Conservation (phyloP, 176 grass and related monocot genomes). For the Leersia perrieri region DNA sequence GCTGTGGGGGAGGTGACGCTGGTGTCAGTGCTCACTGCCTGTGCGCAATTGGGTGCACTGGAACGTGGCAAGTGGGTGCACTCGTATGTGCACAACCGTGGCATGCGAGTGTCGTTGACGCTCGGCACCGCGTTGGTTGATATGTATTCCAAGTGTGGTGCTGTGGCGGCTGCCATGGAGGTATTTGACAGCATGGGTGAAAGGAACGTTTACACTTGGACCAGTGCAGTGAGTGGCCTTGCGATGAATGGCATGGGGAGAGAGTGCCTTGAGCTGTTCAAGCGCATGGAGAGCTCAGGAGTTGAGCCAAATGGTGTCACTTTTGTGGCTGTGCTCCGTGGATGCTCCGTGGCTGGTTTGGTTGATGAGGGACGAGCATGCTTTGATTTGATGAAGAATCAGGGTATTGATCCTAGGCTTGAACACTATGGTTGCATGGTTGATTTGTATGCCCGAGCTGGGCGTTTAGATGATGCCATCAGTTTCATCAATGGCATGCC, state of each 20-base stretch:
- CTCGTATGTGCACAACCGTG: slow-evolving; percentile 18
- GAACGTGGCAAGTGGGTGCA: slow-evolving; percentile 72
- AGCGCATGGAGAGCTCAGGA: slow-evolving; percentile 47
- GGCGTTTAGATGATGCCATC: slow-evolving; percentile 56
- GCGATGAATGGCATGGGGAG: slow-evolving; percentile 64
- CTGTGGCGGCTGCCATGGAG: slow-evolving; percentile 34
- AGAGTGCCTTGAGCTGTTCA: slow-evolving; percentile 66
- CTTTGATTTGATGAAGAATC: slow-evolving; percentile 59
- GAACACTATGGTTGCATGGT: slow-evolving; percentile 86
- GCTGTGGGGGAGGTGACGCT: slow-evolving; percentile 51
- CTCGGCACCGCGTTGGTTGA: slow-evolving; percentile 72
- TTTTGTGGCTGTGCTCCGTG: slow-evolving; percentile 66
- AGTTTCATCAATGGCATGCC: slow-evolving; percentile 66
- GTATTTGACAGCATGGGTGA: slow-evolving; percentile 68
- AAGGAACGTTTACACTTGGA: slow-evolving; percentile 82
- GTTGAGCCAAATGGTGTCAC: slow-evolving; percentile 66
- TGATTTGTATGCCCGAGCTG: slow-evolving; percentile 70
- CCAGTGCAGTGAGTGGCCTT: slow-evolving; percentile 55
- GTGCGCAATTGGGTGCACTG: slow-evolving; percentile 57
- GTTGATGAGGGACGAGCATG: slow-evolving; percentile 52
- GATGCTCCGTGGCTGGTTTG: slow-evolving; percentile 64
- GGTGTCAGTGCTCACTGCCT: slow-evolving; percentile 61
- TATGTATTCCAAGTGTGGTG: slow-evolving; percentile 83
- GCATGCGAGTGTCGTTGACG: slow-evolving; percentile 49
- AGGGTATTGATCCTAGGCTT: slow-evolving; percentile 54